phyloP scores from a whole-genome alignment of 163 green algal species.

The Chlamydomonas reinhardtii region DNA sequence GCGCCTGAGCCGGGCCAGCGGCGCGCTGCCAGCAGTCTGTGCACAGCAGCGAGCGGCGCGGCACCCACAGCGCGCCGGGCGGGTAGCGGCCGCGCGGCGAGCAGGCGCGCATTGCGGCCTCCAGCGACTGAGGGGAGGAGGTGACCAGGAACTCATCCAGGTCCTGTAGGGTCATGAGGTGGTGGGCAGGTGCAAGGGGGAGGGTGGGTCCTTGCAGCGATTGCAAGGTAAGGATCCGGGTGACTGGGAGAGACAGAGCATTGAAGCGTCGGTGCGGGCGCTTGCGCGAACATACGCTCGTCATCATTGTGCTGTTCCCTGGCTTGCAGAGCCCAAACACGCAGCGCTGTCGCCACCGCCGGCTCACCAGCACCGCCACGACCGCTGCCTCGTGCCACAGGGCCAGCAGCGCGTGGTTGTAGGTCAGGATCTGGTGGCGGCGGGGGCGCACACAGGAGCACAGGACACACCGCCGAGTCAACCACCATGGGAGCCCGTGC shows the following conservation, averaged over 20 bases:
- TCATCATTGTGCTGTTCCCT: too few relatives aligned
- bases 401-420: constrained; percentile 36
- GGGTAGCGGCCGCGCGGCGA: not conserved
- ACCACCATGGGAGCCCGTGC: too few relatives aligned
- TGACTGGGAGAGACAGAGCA: too few relatives aligned
- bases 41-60: constrained; percentile 14
- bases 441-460: not conserved
- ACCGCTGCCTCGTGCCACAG: constrained; percentile 34
- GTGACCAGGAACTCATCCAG: constrained; percentile 40
- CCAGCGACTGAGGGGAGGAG: not conserved
- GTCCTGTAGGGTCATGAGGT: not conserved
- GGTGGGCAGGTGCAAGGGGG: too few relatives aligned
- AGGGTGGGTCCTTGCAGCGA: too few relatives aligned
- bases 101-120: constrained; percentile 7
- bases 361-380: constrained; percentile 32
- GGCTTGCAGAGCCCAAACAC: too few relatives aligned
- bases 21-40: not conserved
- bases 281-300: too few relatives aligned
- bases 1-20: not conserved
- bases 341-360: too few relatives aligned
- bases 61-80: constrained; percentile 24
- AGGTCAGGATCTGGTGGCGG: constrained; percentile 21
- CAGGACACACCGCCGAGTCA: not conserved
- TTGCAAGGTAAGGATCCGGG: too few relatives aligned
- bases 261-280: too few relatives aligned